Conservation (phyloP, 2,329 filamentous ascomycete species). For the Metarhizium robertsii region DNA sequence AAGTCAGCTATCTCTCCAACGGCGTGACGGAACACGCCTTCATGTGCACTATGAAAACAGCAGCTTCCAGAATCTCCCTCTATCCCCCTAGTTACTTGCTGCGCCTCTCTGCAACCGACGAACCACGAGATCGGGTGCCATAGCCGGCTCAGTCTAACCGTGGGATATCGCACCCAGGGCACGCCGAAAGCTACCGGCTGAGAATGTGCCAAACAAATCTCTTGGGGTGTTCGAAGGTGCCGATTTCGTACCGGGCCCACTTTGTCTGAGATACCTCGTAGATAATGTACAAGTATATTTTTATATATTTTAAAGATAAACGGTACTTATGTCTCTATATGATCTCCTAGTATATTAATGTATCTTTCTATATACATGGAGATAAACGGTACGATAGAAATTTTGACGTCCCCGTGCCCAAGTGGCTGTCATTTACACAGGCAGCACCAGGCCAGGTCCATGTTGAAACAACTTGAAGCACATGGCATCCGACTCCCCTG, state of each 20-base stretch:
- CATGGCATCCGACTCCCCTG: not conserved
- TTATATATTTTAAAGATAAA: too few relatives aligned
- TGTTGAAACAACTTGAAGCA: not conserved
- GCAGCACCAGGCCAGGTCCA: not conserved
- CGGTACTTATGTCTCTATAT: too few relatives aligned
- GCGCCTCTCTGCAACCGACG: not conserved
- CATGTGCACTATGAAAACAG: too few relatives aligned
- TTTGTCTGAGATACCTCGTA: too few relatives aligned
- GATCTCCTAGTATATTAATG: too few relatives aligned
- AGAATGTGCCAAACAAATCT: not conserved
- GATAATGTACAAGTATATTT: too few relatives aligned
- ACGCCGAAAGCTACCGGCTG: not conserved
- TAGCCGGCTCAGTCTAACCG: not conserved
- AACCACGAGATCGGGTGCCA: constrained; percentile 1
- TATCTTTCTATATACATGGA: too few relatives aligned
- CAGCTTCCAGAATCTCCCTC: not conserved
- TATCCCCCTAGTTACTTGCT: not conserved
- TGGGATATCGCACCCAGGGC: not conserved
- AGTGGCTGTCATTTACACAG: not conserved
- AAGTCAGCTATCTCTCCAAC: not conserved
- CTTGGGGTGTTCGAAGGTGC: too few relatives aligned
- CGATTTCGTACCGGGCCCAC: too few relatives aligned
- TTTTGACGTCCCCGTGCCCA: not conserved
- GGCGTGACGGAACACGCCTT: not conserved
- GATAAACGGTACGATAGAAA: not conserved